These are phyloP conservation scores for Pigoraptor vietnamica DNA, from an alignment of 78 protist species.

Conservation along the genomic window DNA sequence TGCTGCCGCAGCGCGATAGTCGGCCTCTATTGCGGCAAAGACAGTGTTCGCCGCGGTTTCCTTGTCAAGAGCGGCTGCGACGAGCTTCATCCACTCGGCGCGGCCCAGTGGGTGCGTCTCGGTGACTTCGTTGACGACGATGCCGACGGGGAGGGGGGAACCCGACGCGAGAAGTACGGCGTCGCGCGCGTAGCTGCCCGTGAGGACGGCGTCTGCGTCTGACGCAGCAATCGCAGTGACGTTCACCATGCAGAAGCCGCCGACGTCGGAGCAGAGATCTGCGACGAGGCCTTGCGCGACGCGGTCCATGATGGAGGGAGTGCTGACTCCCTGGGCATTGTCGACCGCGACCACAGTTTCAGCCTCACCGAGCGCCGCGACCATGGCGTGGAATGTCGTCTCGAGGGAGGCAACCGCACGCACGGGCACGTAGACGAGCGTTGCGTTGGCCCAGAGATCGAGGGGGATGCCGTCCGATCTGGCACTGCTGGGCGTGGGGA, in stretches of 20 bases:
- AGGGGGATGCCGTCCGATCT: background rate
- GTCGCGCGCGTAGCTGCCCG: background rate
- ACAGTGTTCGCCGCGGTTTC: background rate
- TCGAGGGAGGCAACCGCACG: background rate
- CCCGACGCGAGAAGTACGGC: background rate
- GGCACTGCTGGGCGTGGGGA: background rate
- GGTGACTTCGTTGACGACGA: background rate
- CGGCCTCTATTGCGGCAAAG: background rate
- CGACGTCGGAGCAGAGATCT: background rate
- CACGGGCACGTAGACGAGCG: background rate
- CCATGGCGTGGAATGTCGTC: background rate
- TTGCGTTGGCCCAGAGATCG: background rate
- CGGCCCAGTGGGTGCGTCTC: background rate
- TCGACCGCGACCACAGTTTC: background rate
- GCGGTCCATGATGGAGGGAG: background rate
- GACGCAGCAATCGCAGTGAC: background rate
- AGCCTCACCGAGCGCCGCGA: background rate
- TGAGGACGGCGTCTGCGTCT: background rate
- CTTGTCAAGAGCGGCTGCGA: background rate
- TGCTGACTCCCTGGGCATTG: background rate
- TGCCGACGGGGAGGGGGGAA: background rate
- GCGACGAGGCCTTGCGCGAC: background rate
- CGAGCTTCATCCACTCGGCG: background rate
- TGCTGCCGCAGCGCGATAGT: background rate
- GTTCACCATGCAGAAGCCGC: background rate